These are phyloP conservation scores for Phoma sp. DNA, from an alignment of 2,329 filamentous ascomycete species.

Conservation along the genomic window DNA sequence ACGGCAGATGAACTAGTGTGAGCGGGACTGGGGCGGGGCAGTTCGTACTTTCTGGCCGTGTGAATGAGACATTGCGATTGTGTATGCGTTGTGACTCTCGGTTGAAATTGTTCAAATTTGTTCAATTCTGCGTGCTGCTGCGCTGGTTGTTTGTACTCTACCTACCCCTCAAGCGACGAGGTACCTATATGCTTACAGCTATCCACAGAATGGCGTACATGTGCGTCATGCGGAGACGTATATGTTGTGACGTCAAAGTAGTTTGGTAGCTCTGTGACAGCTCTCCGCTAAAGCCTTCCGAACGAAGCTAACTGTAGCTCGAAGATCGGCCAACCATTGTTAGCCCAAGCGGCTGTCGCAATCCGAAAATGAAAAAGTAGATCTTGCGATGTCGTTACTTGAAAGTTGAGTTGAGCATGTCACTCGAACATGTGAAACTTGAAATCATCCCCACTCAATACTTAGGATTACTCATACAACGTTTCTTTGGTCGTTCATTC, in stretches of 20 bases:
- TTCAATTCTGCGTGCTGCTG: neutral
- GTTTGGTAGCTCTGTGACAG: conserved; percentile 1
- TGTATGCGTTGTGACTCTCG: neutral
- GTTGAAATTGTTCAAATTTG: no score
- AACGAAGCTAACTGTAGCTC: neutral
- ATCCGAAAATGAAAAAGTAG: neutral
- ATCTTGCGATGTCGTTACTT: neutral
- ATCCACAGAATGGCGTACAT: conserved; percentile 17
- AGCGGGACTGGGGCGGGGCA: neutral
- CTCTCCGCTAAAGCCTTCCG: conserved; percentile 11
- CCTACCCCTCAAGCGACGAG: neutral
- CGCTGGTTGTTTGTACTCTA: neutral
- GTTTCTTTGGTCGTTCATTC: neutral
- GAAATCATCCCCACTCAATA: no score
- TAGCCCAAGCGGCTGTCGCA: neutral
- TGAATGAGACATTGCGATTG: conserved; percentile 12
- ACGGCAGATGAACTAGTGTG: conserved; percentile 5
- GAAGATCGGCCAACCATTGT: neutral
- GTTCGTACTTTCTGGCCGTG: conserved; percentile 16
- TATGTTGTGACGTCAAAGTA: conserved; percentile 25
- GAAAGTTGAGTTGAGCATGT: no score
- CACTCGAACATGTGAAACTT: no score
- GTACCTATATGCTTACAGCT: conserved; percentile 7
- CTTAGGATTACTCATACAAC: no score
- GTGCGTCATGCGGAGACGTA: conserved; percentile 22